Percentiles rank a stretch among this genome's conserved stretches.
Conservation (phyloP, 2,329 filamentous ascomycete species). For the Diaporthe ilicicola region DNA sequence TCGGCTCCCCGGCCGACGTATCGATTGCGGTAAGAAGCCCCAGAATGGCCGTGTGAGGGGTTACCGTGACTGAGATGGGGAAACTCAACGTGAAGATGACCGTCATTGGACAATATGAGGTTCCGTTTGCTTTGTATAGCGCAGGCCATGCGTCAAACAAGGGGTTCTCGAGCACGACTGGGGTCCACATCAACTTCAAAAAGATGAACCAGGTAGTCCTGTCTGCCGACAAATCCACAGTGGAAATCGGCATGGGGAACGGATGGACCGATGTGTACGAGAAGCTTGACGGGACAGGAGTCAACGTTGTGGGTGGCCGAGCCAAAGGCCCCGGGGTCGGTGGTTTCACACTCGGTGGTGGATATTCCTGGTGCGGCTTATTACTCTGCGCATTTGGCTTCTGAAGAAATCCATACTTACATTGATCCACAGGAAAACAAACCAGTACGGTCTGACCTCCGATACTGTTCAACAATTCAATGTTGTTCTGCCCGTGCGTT, state of each 20-base stretch:
- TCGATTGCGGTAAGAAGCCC: constrained; percentile 34
- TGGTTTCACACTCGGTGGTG: constrained; percentile 41
- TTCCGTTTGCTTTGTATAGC: constrained; percentile 38
- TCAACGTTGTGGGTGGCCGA: constrained; percentile 40
- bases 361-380: constrained; percentile 38
- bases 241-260: constrained; percentile 38
- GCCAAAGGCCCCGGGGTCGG: constrained; percentile 39
- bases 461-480: constrained; percentile 39
- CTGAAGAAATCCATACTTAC: not conserved
- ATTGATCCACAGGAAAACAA: constrained; percentile 37
- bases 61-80: not conserved
- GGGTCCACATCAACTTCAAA: constrained; percentile 38
- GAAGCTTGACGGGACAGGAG: constrained; percentile 34
- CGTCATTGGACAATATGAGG: constrained; percentile 33
- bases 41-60: too few relatives aligned
- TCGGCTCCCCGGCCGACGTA: constrained; percentile 37
- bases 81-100: constrained; percentile 23
- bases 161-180: constrained; percentile 40
- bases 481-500: constrained; percentile 38
- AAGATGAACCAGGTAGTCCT: constrained; percentile 36
- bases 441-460: constrained; percentile 38
- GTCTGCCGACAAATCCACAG: constrained; percentile 34
- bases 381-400: not conserved
- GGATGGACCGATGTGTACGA: constrained; percentile 39
- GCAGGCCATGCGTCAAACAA: constrained; percentile 40